Evolutionary conservation across 352 stramenopile genomes (phyloP).

Genomic region (Pythium rishiriense): DNA sequence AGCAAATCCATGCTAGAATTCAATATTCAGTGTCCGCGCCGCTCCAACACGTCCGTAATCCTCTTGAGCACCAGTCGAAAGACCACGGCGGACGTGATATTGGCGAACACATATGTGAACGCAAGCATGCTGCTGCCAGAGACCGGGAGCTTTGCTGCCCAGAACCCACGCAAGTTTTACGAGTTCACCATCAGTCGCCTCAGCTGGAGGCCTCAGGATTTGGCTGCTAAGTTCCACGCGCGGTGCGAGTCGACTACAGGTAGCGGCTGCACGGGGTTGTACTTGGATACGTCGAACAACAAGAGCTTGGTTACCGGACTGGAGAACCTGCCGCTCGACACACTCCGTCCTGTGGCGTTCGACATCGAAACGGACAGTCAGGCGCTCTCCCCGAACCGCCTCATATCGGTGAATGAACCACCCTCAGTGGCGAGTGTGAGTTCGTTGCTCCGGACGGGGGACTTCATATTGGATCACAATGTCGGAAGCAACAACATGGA

Average conservation of each 20-base stretch:
- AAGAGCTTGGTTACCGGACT: too few relatives aligned
- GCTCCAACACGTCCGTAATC: background rate
- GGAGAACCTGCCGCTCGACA: too few relatives aligned
- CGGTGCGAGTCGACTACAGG: background rate
- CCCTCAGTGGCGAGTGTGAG: too few relatives aligned
- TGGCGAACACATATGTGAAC: background rate
- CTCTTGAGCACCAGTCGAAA: background rate
- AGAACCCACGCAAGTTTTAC: conserved; percentile 8
- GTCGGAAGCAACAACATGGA: too few relatives aligned
- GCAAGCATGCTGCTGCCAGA: background rate
- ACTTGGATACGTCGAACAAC: too few relatives aligned
- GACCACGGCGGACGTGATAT: background rate
- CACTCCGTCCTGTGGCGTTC: too few relatives aligned
- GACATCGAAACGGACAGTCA: too few relatives aligned
- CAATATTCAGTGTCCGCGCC: background rate
- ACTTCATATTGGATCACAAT: too few relatives aligned
- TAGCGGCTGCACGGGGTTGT: too few relatives aligned
- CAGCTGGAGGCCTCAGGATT: background rate
- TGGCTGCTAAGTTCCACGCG: background rate
- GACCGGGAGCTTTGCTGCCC: background rate
- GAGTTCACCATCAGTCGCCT: background rate
- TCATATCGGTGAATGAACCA: too few relatives aligned
- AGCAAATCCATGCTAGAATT: background rate
- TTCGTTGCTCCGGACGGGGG: too few relatives aligned
- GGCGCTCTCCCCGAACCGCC: too few relatives aligned